These are phyloP conservation scores for Trichoderma hamatum DNA, from an alignment of 2,329 filamentous ascomycete genomes.

Conservation along the genomic window DNA sequence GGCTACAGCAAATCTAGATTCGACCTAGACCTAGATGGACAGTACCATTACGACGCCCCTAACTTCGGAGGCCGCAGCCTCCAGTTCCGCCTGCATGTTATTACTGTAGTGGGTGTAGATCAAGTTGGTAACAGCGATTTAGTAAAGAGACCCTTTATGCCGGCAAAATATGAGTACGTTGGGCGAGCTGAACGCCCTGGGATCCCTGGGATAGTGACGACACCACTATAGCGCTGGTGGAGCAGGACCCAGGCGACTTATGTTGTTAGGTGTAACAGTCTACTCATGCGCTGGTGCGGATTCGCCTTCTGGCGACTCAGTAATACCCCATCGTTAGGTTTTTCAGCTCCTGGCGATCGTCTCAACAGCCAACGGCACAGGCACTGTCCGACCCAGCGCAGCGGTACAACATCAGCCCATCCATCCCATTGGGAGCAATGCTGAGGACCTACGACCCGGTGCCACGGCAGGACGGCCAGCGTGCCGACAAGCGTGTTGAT, in stretches of 20 bases:
- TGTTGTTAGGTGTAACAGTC: slow-evolving; percentile 3
- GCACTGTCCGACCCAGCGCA: slow-evolving; percentile 18
- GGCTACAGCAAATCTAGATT: slow-evolving; percentile 15
- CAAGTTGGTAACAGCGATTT: background rate
- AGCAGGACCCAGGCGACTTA: background rate
- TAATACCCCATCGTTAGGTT: background rate
- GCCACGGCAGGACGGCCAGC: slow-evolving; percentile 23
- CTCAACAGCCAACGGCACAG: slow-evolving; percentile 9
- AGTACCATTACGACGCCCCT: background rate
- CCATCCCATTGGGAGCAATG: slow-evolving; percentile 23
- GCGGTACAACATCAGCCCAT: slow-evolving; percentile 20
- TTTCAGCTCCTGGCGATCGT: slow-evolving; percentile 20
- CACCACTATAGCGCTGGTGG: background rate
- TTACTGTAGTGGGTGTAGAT: background rate
- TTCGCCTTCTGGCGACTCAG: slow-evolving; percentile 1
- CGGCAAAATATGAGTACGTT: background rate
- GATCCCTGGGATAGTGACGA: slow-evolving; percentile 1
- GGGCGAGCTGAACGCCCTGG: background rate
- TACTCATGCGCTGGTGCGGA: background rate
- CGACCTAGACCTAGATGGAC: background rate
- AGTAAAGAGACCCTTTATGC: background rate
- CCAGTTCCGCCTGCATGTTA: background rate
- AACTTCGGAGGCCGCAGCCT: background rate
- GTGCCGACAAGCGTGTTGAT: slow-evolving; percentile 15
- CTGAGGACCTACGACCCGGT: slow-evolving; percentile 8